Base-by-base conservation (phyloP, 2,329 filamentous ascomycete genomes). In the Sphaerulina vaccinii region DNA sequence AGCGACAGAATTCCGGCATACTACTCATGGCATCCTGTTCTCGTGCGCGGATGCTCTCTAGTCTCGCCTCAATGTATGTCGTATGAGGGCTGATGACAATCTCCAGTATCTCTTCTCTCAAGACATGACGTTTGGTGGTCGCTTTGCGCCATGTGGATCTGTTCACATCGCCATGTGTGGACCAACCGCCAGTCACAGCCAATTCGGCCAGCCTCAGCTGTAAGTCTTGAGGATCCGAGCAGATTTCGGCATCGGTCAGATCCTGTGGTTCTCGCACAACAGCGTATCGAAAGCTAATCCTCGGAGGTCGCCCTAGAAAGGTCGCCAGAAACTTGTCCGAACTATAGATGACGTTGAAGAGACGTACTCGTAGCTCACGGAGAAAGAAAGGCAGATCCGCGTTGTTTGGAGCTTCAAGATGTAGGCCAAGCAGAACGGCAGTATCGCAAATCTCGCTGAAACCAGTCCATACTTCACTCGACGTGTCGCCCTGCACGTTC, bases 241-340 rank as follows among this genome's bases (percentile, higher is more conserved):
- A 54, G 3, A 59, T 22, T 46, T 60, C 53, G 3, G 42, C 51
- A 18, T 60, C 56, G 19, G 43, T 55, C 13, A 60, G 42, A 27
- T 60, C 58, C 23, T 45, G 45, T 6, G 52, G 52, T 10, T 49
- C 38, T 22, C 52, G 51, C 1, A 61, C 21, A 1, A 49, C 38
- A 18, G 36, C 51, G 33, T 56, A 59, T 8, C 59, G 43, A 41
- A 60, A 57, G 49, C 55, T 60, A 23, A 60, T 43, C 13, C 56
- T 55, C 5, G 51, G 51, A n/a, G 59, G 59, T 11, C 59, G 48
- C 9, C 60, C 62, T 1, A 63, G 49, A 33, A 56, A 64, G 1
- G 61, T 64, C 4, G 61, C 57, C 4, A 60, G 43, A 8, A 62
- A 62, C 24, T 63, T 62, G 52, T 64, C 62, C 49, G 59, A 56